Base-by-base conservation (phyloP, 495 filamentous ascomycete species). In the Lophiostoma macrostomum region DNA sequence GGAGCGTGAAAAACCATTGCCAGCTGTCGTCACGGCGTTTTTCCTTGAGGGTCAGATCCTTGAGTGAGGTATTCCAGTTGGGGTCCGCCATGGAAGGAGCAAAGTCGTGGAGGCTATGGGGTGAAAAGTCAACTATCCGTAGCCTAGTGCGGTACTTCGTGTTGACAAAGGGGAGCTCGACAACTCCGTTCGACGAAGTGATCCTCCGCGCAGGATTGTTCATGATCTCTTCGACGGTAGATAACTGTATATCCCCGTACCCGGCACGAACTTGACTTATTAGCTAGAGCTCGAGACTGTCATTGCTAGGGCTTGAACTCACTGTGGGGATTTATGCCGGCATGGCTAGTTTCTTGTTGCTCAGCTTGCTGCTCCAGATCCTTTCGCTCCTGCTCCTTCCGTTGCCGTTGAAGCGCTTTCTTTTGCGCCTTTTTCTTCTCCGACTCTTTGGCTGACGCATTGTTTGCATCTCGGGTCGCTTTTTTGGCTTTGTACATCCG, bases 41-140 rank as follows among this genome's bases (percentile, higher is more conserved):
- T 24, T 25, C 29, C 18, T 30, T 40, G 3, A 28, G 20, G 22
- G 8, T 32, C 18, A n/a, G 5, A 14, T n/a, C 44, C 10, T 32
- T 45, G 5, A 45, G 25, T 2, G 42, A 14, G 12, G 42, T 30
- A 32, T 53, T 53, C 16, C 49, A 46, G 7, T 46, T 53, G 19
- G 45, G 47, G 28, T 59, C 47, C 28, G 68, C 68, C 49, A 53
- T 25, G 19, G 43, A 43, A 6, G 23, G 56, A 11, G 87, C 72
- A 58, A 96, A 97, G 50, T 95, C 81, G 53, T 83, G 80, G 8
- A 98, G 68, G 1, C 74, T 74, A 13, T 70, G 69, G 1, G 93
- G 93, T 27, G 75, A 81, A 70, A 89, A 96, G 65, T 95, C 88
- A 13, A 96, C 75, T 1, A 95, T 84, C 22, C 87, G 85, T 35